Conservation (phyloP, 2,329 filamentous ascomycete species). For the Monilinia polystroma region DNA sequence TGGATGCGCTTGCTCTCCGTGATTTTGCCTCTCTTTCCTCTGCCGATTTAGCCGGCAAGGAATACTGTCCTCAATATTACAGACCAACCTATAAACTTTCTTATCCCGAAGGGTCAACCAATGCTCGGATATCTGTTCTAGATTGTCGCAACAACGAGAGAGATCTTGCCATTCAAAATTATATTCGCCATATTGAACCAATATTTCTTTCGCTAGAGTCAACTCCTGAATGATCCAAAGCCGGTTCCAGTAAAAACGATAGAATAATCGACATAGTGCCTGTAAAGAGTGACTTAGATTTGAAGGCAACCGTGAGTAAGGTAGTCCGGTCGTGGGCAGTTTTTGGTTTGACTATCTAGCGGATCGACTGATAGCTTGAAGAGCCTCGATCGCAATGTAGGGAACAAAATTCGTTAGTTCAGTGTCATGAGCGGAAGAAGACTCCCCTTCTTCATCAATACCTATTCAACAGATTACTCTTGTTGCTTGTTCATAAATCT, state of each 20-base stretch:
- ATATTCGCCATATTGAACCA: constrained; percentile 12
- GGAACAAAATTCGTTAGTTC: constrained; percentile 5
- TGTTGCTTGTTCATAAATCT: not conserved
- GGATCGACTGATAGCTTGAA: constrained; percentile 5
- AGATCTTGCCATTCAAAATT: not conserved
- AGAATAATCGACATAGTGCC: constrained; percentile 1
- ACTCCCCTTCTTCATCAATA: not conserved
- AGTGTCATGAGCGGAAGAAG: not conserved
- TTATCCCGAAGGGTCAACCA: constrained; percentile 5
- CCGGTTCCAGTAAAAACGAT: constrained; percentile 19
- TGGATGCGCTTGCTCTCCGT: not conserved
- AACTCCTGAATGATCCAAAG: constrained; percentile 26
- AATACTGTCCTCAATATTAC: constrained; percentile 1
- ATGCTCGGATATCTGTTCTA: not conserved
- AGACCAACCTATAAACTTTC: not conserved
- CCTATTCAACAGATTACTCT: constrained; percentile 8
- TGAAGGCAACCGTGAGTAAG: not conserved
- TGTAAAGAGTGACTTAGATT: not conserved
- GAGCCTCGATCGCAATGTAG: not conserved
- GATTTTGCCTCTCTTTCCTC: not conserved
- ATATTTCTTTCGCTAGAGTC: constrained; percentile 16
- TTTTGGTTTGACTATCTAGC: not conserved
- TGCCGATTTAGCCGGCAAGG: not conserved
- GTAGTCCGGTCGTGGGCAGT: not conserved
- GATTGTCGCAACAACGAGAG: not conserved